A percentile compares a stretch with the other conserved stretches of the same genome.
phyloP scores from a whole-genome alignment of 768 basidiomycete genomes.

The Gymnopilus junonius region DNA sequence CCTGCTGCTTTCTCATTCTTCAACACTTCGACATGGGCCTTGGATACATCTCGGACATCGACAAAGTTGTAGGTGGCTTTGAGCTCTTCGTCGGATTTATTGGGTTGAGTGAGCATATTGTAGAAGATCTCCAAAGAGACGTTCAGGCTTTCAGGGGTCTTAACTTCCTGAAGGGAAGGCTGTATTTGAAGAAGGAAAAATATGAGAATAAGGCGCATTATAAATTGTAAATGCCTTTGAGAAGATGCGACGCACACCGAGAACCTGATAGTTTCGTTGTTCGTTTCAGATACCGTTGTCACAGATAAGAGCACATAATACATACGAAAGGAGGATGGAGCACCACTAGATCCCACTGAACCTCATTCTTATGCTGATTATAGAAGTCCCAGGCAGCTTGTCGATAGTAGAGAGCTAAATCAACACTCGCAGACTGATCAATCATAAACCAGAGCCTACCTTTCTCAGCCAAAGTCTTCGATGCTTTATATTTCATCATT shows the following conservation, averaged over 20 bases:
- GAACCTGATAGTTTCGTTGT: not conserved
- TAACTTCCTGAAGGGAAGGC: slow-evolving; percentile 35
- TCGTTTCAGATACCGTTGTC: not conserved
- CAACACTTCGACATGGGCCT: slow-evolving; percentile 57
- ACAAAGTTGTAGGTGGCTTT: slow-evolving; percentile 34
- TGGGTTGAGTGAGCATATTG: slow-evolving; percentile 23
- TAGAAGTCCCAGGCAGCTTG: slow-evolving; percentile 49
- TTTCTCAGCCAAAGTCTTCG: slow-evolving; percentile 70
- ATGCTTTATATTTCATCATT: slow-evolving; percentile 51
- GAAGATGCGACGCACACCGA: slow-evolving; percentile 8
- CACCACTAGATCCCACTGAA: slow-evolving; percentile 55
- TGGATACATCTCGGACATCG: slow-evolving; percentile 59
- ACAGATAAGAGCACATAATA: not conserved
- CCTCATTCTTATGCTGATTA: slow-evolving; percentile 42
- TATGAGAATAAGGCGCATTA: too few species aligned
- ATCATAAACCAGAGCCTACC: slow-evolving; percentile 42
- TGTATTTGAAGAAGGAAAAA: slow-evolving; percentile 44
- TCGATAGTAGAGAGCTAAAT: not conserved
- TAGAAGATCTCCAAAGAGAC: slow-evolving; percentile 18
- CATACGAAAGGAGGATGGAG: slow-evolving; percentile 51
- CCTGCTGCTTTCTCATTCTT: slow-evolving; percentile 55
- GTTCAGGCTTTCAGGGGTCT: slow-evolving; percentile 20
- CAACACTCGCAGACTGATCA: not conserved
- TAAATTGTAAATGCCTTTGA: not conserved
- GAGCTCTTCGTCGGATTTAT: slow-evolving; percentile 20